Evolutionary conservation across 2,329 filamentous ascomycete species (phyloP).

Genomic region (Microcera coccophila): DNA sequence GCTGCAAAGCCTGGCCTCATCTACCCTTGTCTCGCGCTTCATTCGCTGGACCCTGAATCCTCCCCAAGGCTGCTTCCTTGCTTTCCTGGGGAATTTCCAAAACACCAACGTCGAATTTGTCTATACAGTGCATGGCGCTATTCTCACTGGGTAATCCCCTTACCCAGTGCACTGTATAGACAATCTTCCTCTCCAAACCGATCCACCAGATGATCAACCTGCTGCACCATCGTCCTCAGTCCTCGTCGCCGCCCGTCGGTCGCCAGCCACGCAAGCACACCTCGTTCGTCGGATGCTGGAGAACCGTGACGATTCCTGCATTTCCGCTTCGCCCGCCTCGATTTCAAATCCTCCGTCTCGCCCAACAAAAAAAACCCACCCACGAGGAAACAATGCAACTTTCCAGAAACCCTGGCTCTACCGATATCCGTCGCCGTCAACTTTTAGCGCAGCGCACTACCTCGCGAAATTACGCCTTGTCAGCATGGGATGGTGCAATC

Average conservation of each 20-base stretch:
- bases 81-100: slow-evolving; percentile 3
- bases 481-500: slow-evolving; percentile 29
- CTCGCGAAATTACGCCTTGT: slow-evolving; percentile 28
- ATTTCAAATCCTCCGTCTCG: no score
- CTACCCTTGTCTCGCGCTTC: slow-evolving; percentile 22
- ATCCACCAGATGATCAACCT: slow-evolving; percentile 25
- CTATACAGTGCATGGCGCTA: slow-evolving; percentile 27
- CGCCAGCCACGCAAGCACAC: neutral
- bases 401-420: no score
- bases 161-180: slow-evolving; percentile 23
- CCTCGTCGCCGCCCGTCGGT: neutral
- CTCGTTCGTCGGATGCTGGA: neutral
- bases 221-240: slow-evolving; percentile 18
- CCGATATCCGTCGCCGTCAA: neutral
- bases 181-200: slow-evolving; percentile 16
- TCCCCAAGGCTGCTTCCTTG: neutral
- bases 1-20: slow-evolving; percentile 3
- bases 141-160: slow-evolving; percentile 13
- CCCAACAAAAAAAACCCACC: no score
- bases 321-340: neutral
- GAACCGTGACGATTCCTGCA: neutral
- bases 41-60: slow-evolving; percentile 2
- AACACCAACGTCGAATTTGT: slow-evolving; percentile 26
- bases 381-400: no score
- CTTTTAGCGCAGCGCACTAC: neutral